A percentile compares a stretch with the other conserved stretches of the same genome.
These are phyloP conservation scores for Choiromyces venosus DNA, from an alignment of 495 filamentous ascomycete genomes.

Conservation along the genomic window DNA sequence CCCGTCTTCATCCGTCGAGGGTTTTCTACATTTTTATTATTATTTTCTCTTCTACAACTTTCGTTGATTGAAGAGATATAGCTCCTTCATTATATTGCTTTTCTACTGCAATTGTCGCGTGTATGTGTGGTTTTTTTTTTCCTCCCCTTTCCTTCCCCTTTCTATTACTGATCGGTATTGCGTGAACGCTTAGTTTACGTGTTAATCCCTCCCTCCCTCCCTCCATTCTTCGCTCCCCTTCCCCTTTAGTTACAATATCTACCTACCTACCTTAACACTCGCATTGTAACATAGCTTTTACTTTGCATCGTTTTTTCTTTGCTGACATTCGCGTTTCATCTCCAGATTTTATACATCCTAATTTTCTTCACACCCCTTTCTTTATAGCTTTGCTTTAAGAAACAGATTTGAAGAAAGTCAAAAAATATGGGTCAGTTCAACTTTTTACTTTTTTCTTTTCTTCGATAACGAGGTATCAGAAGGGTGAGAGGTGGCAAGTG, in stretches of 20 bases:
- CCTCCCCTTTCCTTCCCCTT: conserved; percentile 5
- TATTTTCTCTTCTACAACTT: conserved; percentile 26
- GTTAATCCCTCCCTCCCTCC: neutral
- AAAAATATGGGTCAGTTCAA: neutral
- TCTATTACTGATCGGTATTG: neutral
- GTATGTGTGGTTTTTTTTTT: conserved; percentile 6
- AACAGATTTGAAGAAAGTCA: neutral
- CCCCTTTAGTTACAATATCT: neutral
- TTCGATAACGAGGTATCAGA: neutral
- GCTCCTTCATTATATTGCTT: conserved; percentile 21
- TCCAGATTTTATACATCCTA: neutral
- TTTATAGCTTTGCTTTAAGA: conserved; percentile 3
- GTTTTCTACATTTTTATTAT: conserved; percentile 21
- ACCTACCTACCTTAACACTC: neutral
- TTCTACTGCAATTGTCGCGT: conserved; percentile 1
- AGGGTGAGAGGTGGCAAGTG: neutral
- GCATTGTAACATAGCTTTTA: conserved; percentile 5
- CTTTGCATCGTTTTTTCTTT: neutral
- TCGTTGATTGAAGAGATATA: conserved; percentile 27
- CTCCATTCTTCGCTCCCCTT: no score
- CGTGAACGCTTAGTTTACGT: neutral
- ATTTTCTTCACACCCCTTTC: neutral
- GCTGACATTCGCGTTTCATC: neutral
- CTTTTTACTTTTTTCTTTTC: neutral
- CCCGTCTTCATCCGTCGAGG: conserved; percentile 28